Percentiles rank a stretch among this genome's conserved stretches.
Evolutionary conservation across 495 filamentous ascomycete genomes (phyloP).

Genomic region (Aspergillus olivimuriae): DNA sequence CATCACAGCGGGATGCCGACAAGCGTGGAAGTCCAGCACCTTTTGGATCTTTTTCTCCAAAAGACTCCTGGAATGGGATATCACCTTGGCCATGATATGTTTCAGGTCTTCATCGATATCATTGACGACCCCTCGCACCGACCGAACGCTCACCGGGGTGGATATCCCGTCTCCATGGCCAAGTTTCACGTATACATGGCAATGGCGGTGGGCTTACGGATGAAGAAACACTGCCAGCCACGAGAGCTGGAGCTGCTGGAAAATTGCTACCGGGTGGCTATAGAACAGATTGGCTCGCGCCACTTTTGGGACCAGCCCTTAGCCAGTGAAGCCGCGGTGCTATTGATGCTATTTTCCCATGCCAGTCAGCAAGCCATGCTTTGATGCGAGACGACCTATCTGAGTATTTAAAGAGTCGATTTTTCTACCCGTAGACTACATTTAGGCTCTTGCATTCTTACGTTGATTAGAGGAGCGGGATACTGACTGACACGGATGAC

Average conservation of each 20-base stretch:
- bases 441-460: too few species aligned
- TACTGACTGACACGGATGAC: too few species aligned
- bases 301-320: constrained; percentile 9
- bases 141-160: neutral
- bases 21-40: constrained; percentile 4
- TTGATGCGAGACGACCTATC: too few species aligned
- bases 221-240: constrained; percentile 1
- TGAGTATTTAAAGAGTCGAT: too few species aligned
- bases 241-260: constrained; percentile 2
- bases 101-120: constrained; percentile 8
- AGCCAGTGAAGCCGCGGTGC: constrained; percentile 4
- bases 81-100: constrained; percentile 1
- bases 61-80: neutral
- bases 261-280: constrained; percentile 11
- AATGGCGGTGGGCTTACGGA: constrained; percentile 11
- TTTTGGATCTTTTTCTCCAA: constrained; percentile 10
- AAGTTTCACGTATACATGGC: constrained; percentile 16
- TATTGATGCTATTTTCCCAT: constrained; percentile 9
- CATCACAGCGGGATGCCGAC: neutral
- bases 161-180: constrained; percentile 6
- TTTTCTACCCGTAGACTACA: too few species aligned
- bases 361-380: neutral
- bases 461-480: too few species aligned
- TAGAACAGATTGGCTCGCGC: constrained; percentile 6
- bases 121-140: neutral